Percentiles rank a stretch among this genome's conserved stretches.
Evolutionary conservation across 805 yeast species (phyloP).

Genomic region (Ogataea minuta): DNA sequence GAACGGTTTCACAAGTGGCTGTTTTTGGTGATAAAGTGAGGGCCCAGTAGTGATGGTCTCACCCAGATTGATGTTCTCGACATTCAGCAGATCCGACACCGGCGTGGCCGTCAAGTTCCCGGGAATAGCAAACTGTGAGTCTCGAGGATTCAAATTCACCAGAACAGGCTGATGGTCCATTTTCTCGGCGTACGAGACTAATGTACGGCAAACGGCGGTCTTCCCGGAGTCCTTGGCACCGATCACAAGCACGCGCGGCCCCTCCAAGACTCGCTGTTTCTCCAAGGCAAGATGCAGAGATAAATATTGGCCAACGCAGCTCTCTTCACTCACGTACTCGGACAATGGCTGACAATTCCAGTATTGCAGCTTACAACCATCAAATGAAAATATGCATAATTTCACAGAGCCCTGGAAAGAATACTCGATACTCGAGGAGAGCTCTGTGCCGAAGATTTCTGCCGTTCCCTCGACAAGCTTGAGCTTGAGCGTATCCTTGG

Average conservation of each 20-base stretch:
- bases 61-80: conserved; percentile 70
- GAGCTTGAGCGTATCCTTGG: conserved; percentile 45
- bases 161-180: conserved; percentile 64
- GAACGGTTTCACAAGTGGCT: conserved; percentile 78
- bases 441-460: conserved; percentile 91
- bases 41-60: conserved; percentile 76
- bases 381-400: conserved; percentile 55
- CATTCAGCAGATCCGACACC: conserved; percentile 74
- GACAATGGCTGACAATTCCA: conserved; percentile 41
- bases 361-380: conserved; percentile 63
- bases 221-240: conserved; percentile 81
- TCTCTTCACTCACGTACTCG: conserved; percentile 71
- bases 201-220: conserved; percentile 64
- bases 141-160: conserved; percentile 75
- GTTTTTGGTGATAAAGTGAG: conserved; percentile 76
- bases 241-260: conserved; percentile 62
- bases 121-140: conserved; percentile 55
- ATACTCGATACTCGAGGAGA: conserved; percentile 68
- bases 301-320: conserved; percentile 59
- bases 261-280: conserved; percentile 37
- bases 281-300: conserved; percentile 79
- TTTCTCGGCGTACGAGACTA: conserved; percentile 75
- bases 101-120: conserved; percentile 86
- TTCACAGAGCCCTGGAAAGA: conserved; percentile 51
- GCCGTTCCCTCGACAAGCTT: conserved; percentile 66